Evolutionary conservation across 495 filamentous ascomycete genomes (phyloP).

Genomic region (Beverwykella pulmonaria): DNA sequence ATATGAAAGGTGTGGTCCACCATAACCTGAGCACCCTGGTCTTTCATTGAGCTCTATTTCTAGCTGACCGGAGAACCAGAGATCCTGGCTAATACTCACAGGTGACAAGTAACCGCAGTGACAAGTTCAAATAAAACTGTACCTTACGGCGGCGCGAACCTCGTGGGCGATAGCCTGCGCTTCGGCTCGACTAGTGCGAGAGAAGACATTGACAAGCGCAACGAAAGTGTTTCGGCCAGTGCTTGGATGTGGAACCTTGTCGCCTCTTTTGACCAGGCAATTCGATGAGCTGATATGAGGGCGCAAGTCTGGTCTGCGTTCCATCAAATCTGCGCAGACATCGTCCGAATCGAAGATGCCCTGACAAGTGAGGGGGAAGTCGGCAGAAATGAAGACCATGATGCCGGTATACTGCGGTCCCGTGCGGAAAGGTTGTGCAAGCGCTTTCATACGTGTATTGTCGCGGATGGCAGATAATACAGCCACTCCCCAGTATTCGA

Average conservation of each 20-base stretch:
- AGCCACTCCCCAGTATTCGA: not conserved
- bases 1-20: not conserved
- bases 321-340: not conserved
- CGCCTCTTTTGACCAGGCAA: not conserved
- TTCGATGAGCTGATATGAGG: not conserved
- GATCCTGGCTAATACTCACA: not conserved
- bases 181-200: not conserved
- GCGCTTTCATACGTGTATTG: not conserved
- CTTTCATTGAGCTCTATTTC: not conserved
- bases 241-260: not conserved
- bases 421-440: not conserved
- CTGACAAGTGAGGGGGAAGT: not conserved
- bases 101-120: not conserved
- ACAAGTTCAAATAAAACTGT: slow-evolving; percentile 1
- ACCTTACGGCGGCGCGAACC: not conserved
- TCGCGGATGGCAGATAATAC: not conserved
- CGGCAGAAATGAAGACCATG: slow-evolving; percentile 1
- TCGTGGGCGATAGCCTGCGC: not conserved
- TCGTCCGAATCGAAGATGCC: not conserved
- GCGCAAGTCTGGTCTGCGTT: slow-evolving; percentile 1
- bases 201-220: not conserved
- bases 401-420: not conserved
- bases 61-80: not conserved
- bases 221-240: not conserved
- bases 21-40: not conserved